phyloP scores from a whole-genome alignment of 805 yeast genomes.

The Spathaspora gorwiae region DNA sequence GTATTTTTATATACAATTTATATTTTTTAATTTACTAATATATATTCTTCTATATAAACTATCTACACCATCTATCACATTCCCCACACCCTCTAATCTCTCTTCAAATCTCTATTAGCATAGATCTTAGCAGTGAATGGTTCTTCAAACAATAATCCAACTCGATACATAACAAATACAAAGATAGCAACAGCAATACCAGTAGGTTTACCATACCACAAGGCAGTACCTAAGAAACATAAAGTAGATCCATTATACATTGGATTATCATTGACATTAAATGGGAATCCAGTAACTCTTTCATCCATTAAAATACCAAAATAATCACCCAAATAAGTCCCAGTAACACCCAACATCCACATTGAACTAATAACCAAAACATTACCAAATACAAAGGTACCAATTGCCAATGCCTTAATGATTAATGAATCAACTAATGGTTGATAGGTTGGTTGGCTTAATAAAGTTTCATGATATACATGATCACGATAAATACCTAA shows the following conservation, averaged over 20 bases:
- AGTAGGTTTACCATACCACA: slow-evolving; percentile 85
- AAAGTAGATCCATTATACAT: slow-evolving; percentile 94
- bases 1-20: too few relatives aligned
- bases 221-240: slow-evolving; percentile 85
- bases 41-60: too few relatives aligned
- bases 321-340: slow-evolving; percentile 95
- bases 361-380: slow-evolving; percentile 77
- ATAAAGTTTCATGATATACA: slow-evolving; percentile 66
- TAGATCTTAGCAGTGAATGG: slow-evolving; percentile 94
- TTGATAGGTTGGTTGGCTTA: slow-evolving; percentile 62
- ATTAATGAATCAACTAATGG: slow-evolving; percentile 39
- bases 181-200: slow-evolving; percentile 70
- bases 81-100: slow-evolving; percentile 9
- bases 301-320: slow-evolving; percentile 92
- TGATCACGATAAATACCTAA: slow-evolving; percentile 81
- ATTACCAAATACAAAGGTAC: slow-evolving; percentile 64
- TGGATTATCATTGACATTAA: slow-evolving; percentile 86
- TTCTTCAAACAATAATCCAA: slow-evolving; percentile 87
- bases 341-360: slow-evolving; percentile 92
- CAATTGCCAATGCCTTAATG: slow-evolving; percentile 50
- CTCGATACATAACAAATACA: slow-evolving; percentile 75
- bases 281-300: slow-evolving; percentile 89
- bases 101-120: slow-evolving; percentile 55
- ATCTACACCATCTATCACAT: too few relatives aligned
- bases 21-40: too few relatives aligned